A percentile compares a stretch with the other conserved stretches of the same genome.
Evolutionary conservation across 2,329 filamentous ascomycete species (phyloP).

Genomic region (Xenosphaeropsis pyriputrescens): DNA sequence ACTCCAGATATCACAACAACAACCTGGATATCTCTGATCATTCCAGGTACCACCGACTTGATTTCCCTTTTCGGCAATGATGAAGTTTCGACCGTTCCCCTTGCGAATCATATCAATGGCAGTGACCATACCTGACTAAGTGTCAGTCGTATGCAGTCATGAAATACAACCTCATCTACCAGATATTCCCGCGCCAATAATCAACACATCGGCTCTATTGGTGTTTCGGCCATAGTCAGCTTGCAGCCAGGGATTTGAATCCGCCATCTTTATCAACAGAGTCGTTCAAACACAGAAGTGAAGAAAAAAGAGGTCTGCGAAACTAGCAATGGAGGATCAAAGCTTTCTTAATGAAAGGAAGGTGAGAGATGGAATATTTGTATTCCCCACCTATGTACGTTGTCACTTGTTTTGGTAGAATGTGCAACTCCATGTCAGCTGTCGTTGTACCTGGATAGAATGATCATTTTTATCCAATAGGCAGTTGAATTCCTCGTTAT

Average conservation of each 20-base stretch:
- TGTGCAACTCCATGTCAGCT: too few species aligned
- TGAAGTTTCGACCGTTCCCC: slow-evolving; percentile 35
- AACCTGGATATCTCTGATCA: slow-evolving; percentile 40
- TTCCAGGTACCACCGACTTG: slow-evolving; percentile 36
- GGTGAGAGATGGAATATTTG: too few species aligned
- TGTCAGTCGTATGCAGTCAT: neutral
- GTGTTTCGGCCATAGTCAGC: slow-evolving; percentile 9
- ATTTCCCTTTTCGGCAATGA: slow-evolving; percentile 38
- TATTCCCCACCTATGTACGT: too few species aligned
- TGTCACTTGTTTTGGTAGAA: too few species aligned
- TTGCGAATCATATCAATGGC: slow-evolving; percentile 39
- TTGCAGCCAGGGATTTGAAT: slow-evolving; percentile 5
- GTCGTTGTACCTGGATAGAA: too few species aligned
- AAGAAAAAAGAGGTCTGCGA: too few species aligned
- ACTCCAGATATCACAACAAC: slow-evolving; percentile 30
- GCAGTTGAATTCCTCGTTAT: too few species aligned
- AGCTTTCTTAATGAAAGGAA: too few species aligned
- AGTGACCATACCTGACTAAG: slow-evolving; percentile 30
- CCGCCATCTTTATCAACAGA: slow-evolving; percentile 3
- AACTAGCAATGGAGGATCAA: too few species aligned
- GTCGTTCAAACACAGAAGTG: too few species aligned
- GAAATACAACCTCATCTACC: slow-evolving; percentile 17
- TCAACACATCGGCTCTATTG: slow-evolving; percentile 26
- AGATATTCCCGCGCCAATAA: slow-evolving; percentile 39
- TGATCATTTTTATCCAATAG: too few species aligned